Conservation (phyloP, 805 yeast genomes). For the Myxozyma kluyveri region DNA sequence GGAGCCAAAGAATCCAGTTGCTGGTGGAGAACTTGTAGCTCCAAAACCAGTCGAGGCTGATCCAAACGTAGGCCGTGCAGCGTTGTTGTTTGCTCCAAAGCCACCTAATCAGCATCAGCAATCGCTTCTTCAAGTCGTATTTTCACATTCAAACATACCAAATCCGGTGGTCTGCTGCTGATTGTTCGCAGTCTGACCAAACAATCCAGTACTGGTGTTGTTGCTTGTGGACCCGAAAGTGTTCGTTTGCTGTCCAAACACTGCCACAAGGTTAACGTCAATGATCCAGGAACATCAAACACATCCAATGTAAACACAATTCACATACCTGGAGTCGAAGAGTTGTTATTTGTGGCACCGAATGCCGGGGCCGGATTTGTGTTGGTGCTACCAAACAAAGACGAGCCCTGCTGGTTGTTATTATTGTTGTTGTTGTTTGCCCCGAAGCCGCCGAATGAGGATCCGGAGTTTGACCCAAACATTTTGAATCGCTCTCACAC, state of each 20-base stretch:
- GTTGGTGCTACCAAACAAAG: conserved; percentile 19
- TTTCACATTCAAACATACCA: conserved; percentile 8
- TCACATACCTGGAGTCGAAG: conserved; percentile 9
- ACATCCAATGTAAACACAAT: not conserved
- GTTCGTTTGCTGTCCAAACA: conserved; percentile 9
- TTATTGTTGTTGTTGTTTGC: conserved; percentile 17
- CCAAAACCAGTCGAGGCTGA: conserved; percentile 28
- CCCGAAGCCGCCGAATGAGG: conserved; percentile 29
- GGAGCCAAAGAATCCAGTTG: conserved; percentile 26
- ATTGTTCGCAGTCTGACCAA: conserved; percentile 43
- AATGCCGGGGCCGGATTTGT: conserved; percentile 18
- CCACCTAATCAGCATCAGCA: conserved; percentile 18
- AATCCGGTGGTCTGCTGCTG: conserved; percentile 32
- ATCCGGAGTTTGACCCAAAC: conserved; percentile 30
- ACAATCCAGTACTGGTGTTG: conserved; percentile 32
- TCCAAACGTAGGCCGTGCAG: conserved; percentile 22
- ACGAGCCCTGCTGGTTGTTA: conserved; percentile 9
- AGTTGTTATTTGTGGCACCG: conserved; percentile 10
- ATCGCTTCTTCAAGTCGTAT: not conserved
- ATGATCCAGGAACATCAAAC: not conserved
- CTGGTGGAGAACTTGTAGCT: conserved; percentile 11
- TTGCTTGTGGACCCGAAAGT: conserved; percentile 12
- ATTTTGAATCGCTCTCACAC: conserved; percentile 1
- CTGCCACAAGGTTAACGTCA: not conserved
- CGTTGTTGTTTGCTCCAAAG: conserved; percentile 13